Evolutionary conservation across 441 rosid species (phyloP), one percentile per base, ranked within the genome.

Genomic region (Bocquillonia castaneifolia): DNA sequence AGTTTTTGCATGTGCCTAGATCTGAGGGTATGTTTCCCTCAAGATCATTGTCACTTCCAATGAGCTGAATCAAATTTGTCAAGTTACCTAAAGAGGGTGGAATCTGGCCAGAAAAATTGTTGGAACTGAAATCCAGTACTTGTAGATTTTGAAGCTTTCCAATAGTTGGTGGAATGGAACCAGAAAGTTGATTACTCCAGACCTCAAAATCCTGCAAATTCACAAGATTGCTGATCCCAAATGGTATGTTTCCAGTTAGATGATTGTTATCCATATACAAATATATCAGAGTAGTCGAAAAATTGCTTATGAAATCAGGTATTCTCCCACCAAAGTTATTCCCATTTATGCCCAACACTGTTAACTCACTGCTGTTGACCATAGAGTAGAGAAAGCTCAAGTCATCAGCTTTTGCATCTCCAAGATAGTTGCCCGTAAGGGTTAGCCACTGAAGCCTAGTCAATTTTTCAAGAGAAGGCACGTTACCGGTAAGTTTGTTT

Each of bases 301-400:
- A 45, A 45, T 79, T 79, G 10, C 64, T 39, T 6, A 79, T 64
- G 9, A 42, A 50, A 1, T 48, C 6, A 1, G 80, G 76, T 31
- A 79, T 29, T 10, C 14, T 5, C 0, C 78, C 73, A 0, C 32
- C 29, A 53, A 76, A 66, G 13, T 74, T 64, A 39, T 79, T 79
- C 0, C 0, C 0, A 5, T 13, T n/a, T 18, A 75, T 3, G 1
- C 0, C 28, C 51, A 76, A 1, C 0, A 0, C 0, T 10, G 0
- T 6, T 1, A 79, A 34, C 18, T 5, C 7, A 4, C 10, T 60
- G 10, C 74, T 39, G 25, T 70, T 72, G 5, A 47, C 26, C 66
- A 76, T 53, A 4, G 68, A 69, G 22, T 48, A 45, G 20, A 79
- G 28, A 32, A 75, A 75, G 12, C 6, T 44, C 56, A 69, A 63